Evolutionary conservation across 1,139 yeast genomes (phyloP).

Genomic region (Taphrina pruni): DNA sequence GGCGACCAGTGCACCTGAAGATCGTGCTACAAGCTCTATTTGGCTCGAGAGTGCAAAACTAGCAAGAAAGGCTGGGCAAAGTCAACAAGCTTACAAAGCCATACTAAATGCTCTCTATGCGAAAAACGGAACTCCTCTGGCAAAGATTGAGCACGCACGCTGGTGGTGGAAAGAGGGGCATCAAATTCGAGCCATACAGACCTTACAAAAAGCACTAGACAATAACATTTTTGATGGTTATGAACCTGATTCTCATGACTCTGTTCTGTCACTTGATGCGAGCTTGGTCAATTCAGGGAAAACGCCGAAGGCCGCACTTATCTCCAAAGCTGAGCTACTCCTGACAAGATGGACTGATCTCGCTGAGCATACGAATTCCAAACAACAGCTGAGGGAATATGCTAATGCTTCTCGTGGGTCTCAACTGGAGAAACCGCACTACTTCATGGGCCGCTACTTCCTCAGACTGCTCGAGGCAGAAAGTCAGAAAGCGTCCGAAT

Average conservation of each 20-base stretch:
- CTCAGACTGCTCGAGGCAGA: constrained; percentile 76
- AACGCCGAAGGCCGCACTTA: constrained; percentile 46
- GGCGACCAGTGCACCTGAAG: constrained; percentile 51
- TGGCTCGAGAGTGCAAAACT: constrained; percentile 68
- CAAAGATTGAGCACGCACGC: constrained; percentile 81
- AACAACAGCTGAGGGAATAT: constrained; percentile 74
- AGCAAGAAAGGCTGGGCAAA: constrained; percentile 70
- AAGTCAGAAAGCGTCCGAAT: constrained; percentile 52
- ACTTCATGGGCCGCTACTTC: constrained; percentile 78
- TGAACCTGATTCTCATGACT: constrained; percentile 29
- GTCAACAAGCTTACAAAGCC: constrained; percentile 75
- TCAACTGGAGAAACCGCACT: constrained; percentile 79
- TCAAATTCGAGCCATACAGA: constrained; percentile 79
- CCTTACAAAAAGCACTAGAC: constrained; percentile 59
- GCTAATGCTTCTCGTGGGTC: constrained; percentile 62
- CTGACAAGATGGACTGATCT: constrained; percentile 89
- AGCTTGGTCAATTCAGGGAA: constrained; percentile 6
- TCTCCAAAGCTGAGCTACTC: constrained; percentile 62
- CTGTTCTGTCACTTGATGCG: constrained; percentile 15
- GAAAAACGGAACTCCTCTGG: constrained; percentile 54
- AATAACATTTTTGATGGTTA: constrained; percentile 44
- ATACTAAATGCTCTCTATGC: constrained; percentile 69
- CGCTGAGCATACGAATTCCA: constrained; percentile 83
- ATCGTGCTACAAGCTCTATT: constrained; percentile 56
- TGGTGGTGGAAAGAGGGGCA: constrained; percentile 91